Conservation (phyloP, 495 filamentous ascomycete genomes). For the Chaetomium cochliodes region DNA sequence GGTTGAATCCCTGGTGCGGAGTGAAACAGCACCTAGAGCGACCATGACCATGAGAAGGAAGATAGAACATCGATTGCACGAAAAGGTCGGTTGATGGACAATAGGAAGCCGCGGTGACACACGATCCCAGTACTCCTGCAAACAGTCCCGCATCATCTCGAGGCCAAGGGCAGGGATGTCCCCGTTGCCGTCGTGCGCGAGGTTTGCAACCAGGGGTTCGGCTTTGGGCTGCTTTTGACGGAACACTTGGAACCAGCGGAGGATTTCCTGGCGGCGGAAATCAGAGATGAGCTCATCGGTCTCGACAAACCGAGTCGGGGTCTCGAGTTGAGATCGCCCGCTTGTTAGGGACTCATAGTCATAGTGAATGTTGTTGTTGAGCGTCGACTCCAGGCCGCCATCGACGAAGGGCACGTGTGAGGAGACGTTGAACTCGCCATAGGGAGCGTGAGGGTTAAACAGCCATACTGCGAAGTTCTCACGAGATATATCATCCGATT, state of each 20-base stretch:
- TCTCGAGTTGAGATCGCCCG: slow-evolving; percentile 68
- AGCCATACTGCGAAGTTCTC: slow-evolving; percentile 52
- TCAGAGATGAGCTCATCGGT: slow-evolving; percentile 79
- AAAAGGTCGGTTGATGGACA: slow-evolving; percentile 89
- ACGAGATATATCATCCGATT: slow-evolving; percentile 40
- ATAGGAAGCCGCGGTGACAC: slow-evolving; percentile 93
- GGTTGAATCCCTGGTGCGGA: slow-evolving; percentile 71
- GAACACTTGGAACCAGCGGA: slow-evolving; percentile 75
- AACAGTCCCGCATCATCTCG: slow-evolving; percentile 88
- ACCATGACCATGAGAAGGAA: slow-evolving; percentile 84
- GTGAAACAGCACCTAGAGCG: slow-evolving; percentile 83
- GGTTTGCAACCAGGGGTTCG: slow-evolving; percentile 64
- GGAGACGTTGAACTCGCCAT: slow-evolving; percentile 42
- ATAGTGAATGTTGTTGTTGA: slow-evolving; percentile 54
- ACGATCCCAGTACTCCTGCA: slow-evolving; percentile 89
- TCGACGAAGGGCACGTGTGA: slow-evolving; percentile 48
- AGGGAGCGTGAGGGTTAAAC: slow-evolving; percentile 47
- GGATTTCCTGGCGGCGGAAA: slow-evolving; percentile 73
- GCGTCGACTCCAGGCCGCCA: slow-evolving; percentile 50
- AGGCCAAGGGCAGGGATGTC: slow-evolving; percentile 72
- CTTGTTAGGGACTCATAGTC: slow-evolving; percentile 57
- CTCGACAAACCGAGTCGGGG: slow-evolving; percentile 66
- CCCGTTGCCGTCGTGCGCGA: slow-evolving; percentile 68
- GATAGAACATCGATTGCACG: slow-evolving; percentile 73
- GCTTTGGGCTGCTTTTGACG: slow-evolving; percentile 71